A percentile compares a stretch with the other conserved stretches of the same genome.
These are phyloP conservation scores for Cercospora nicotianae DNA, from an alignment of 2,329 filamentous ascomycete species.

Conservation along the genomic window DNA sequence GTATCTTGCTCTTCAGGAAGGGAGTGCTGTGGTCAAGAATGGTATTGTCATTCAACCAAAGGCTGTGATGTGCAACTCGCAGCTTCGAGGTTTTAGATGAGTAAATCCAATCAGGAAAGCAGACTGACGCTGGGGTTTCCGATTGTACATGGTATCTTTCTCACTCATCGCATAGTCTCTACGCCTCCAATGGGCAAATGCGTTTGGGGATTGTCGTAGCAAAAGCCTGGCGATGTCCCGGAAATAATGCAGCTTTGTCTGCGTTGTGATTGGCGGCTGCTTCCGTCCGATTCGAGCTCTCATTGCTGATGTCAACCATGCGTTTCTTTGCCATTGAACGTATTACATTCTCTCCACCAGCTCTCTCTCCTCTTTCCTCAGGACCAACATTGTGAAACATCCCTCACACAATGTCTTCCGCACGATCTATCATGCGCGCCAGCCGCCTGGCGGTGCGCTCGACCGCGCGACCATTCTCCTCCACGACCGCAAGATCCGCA, in stretches of 20 bases:
- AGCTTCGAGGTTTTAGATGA: too few species aligned
- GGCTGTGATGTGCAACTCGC: too few species aligned
- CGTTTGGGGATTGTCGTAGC: neutral
- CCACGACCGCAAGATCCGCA: slow-evolving; percentile 41
- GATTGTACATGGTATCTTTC: neutral
- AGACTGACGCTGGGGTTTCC: neutral
- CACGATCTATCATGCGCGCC: slow-evolving; percentile 48
- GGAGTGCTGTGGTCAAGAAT: slow-evolving; percentile 49
- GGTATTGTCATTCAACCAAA: slow-evolving; percentile 42
- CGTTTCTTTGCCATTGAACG: slow-evolving; percentile 10
- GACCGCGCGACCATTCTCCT: slow-evolving; percentile 42
- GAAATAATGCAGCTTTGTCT: neutral
- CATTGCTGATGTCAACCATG: slow-evolving; percentile 16
- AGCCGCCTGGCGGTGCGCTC: slow-evolving; percentile 43
- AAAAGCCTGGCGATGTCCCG: neutral
- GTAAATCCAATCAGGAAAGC: neutral
- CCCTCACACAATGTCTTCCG: slow-evolving; percentile 46
- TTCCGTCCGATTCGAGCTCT: neutral
- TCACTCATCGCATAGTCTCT: neutral
- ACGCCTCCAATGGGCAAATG: neutral
- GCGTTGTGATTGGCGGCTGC: neutral
- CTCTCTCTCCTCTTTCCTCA: neutral
- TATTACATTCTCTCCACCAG: neutral
- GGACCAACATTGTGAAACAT: neutral
- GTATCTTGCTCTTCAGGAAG: slow-evolving; percentile 44